A percentile compares a stretch with the other conserved stretches of the same genome.
phyloP scores from a whole-genome alignment of 2,329 filamentous ascomycete species.

The Coniella lustricola region DNA sequence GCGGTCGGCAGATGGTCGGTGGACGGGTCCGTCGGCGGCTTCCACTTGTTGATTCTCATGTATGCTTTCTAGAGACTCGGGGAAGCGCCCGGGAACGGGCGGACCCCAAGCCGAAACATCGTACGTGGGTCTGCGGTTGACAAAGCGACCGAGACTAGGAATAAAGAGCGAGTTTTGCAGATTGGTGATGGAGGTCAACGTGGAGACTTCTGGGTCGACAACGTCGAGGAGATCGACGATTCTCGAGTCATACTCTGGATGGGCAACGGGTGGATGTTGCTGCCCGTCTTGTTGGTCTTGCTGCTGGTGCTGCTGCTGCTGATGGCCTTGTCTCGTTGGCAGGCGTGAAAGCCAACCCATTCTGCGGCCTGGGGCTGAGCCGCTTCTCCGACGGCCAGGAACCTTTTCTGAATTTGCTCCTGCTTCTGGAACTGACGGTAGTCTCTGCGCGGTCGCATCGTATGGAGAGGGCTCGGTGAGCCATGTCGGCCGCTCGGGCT shows the following conservation, averaged over 20 bases:
- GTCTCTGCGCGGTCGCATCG: background rate
- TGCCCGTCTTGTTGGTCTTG: too few relatives aligned
- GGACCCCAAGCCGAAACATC: conserved; percentile 49
- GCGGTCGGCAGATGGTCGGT: conserved; percentile 20
- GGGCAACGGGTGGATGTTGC: too few relatives aligned
- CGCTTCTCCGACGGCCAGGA: background rate
- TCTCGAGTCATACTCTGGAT: conserved; percentile 21
- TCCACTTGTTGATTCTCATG: conserved; percentile 14
- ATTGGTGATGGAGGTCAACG: conserved; percentile 77
- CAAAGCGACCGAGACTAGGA: conserved; percentile 65
- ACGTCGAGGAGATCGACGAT: conserved; percentile 26
- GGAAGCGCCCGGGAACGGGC: conserved; percentile 17
- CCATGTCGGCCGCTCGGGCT: conserved; percentile 20
- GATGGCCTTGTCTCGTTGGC: background rate
- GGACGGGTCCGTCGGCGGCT: conserved; percentile 15
- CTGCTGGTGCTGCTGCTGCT: conserved; percentile 5
- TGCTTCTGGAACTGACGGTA: conserved; percentile 13
- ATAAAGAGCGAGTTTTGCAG: conserved; percentile 86
- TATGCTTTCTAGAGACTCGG: conserved; percentile 20
- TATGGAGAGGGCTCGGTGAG: conserved; percentile 3
- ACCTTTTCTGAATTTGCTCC: background rate
- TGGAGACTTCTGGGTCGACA: conserved; percentile 72
- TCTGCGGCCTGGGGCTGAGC: background rate
- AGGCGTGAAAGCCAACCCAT: conserved; percentile 7
- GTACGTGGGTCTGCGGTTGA: conserved; percentile 77